Percentiles rank a stretch among this genome's conserved stretches.
Evolutionary conservation across 306 rosid genomes (phyloP).

Genomic region (Echinosophora koreensis): DNA sequence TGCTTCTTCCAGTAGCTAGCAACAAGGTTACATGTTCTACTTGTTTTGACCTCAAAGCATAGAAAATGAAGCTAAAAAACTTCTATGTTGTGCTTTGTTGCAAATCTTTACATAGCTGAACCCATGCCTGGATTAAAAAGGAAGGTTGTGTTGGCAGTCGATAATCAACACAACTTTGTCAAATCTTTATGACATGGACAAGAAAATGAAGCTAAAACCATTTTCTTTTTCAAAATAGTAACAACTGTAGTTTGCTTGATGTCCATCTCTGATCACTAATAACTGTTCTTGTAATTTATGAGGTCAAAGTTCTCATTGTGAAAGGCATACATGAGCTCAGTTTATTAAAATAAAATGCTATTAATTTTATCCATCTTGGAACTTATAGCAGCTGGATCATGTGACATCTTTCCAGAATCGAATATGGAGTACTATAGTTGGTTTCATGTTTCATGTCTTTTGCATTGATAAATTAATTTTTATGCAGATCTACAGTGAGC

Average conservation of each 20-base stretch:
- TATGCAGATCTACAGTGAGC: constrained; percentile 74
- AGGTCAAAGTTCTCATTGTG: constrained; percentile 31
- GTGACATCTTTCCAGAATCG: constrained; percentile 22
- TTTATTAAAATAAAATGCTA: not conserved
- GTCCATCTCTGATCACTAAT: constrained; percentile 4
- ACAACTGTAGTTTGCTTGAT: constrained; percentile 16
- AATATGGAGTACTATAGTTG: not conserved
- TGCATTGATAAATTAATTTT: constrained; percentile 37
- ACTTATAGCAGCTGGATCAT: constrained; percentile 4
- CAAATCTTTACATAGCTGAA: too few relatives aligned
- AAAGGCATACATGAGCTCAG: constrained; percentile 17
- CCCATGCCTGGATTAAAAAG: not conserved
- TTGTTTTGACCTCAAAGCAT: constrained; percentile 33
- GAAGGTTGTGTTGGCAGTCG: not conserved
- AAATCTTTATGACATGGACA: not conserved
- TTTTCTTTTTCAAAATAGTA: constrained; percentile 3
- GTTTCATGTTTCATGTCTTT: constrained; percentile 18
- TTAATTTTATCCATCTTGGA: constrained; percentile 14
- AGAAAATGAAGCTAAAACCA: constrained; percentile 19
- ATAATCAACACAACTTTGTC: not conserved
- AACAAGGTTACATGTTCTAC: constrained; percentile 68
- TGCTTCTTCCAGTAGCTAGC: constrained; percentile 96
- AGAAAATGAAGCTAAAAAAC: not conserved
- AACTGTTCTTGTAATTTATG: not conserved
- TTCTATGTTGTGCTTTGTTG: not conserved